These are phyloP conservation scores for Serendipita vermifera DNA, from an alignment of 768 basidiomycete species.

Conservation along the genomic window DNA sequence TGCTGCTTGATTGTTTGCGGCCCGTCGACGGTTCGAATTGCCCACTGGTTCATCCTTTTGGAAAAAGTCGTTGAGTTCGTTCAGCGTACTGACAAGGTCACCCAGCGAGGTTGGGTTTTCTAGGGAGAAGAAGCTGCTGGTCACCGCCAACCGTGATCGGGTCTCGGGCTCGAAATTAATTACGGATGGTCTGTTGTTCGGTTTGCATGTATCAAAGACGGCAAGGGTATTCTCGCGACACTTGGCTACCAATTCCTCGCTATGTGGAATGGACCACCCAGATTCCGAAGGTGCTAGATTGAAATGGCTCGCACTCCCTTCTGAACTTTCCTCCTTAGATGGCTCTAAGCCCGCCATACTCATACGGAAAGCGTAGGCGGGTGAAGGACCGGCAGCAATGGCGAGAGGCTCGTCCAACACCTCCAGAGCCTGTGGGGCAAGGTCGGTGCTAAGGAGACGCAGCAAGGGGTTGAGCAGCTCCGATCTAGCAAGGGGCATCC, in stretches of 20 bases:
- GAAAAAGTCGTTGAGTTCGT: conserved; percentile 28
- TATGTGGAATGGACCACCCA: conserved; percentile 76
- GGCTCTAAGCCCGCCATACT: conserved; percentile 56
- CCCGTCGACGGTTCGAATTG: conserved; percentile 9
- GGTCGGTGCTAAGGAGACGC: conserved; percentile 75
- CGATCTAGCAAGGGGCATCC: conserved; percentile 59
- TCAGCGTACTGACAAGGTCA: conserved; percentile 37
- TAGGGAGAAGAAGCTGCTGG: conserved; percentile 33
- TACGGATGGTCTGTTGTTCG: conserved; percentile 41
- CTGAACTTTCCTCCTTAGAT: conserved; percentile 28
- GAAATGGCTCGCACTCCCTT: conserved; percentile 58
- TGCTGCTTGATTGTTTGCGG: conserved; percentile 11
- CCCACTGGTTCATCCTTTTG: conserved; percentile 19
- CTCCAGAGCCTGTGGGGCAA: conserved; percentile 74
- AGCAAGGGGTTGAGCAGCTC: conserved; percentile 86
- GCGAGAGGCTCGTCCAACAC: conserved; percentile 86
- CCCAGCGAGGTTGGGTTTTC: conserved; percentile 38
- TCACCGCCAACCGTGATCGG: conserved; percentile 22
- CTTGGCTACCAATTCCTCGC: conserved; percentile 42
- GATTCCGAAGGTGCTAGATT: conserved; percentile 60
- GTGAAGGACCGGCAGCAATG: conserved; percentile 48
- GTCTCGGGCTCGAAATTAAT: conserved; percentile 58
- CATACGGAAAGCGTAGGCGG: conserved; percentile 83
- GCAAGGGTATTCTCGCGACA: conserved; percentile 72
- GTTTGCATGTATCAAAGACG: conserved; percentile 71